Evolutionary conservation across 2,329 filamentous ascomycete genomes (phyloP).

Genomic region (Microcyclospora pomicola): DNA sequence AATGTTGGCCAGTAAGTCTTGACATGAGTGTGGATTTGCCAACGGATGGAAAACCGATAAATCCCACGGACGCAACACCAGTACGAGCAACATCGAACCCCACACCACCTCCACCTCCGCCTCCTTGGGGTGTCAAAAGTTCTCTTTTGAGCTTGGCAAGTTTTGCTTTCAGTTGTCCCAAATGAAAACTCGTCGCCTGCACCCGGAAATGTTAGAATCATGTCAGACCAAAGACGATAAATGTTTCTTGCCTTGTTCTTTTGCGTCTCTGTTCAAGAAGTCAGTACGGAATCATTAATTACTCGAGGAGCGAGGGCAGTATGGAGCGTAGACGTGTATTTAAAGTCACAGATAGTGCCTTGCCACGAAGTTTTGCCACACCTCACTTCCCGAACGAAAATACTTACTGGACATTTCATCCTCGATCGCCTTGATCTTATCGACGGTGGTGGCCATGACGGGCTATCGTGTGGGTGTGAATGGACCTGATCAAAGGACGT

Average conservation of each 20-base stretch:
- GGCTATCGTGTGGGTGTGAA: not conserved
- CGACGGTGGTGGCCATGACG: constrained; percentile 85
- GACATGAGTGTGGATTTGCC: constrained; percentile 98
- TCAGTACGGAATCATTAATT: too few species aligned
- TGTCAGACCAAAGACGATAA: not conserved
- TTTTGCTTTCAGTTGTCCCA: constrained; percentile 87
- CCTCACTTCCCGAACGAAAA: too few species aligned
- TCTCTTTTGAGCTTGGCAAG: constrained; percentile 95
- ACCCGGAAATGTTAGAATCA: constrained; percentile 7
- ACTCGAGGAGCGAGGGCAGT: too few species aligned
- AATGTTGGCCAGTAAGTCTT: constrained; percentile 85
- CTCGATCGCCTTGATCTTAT: constrained; percentile 98
- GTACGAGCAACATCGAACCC: constrained; percentile 91
- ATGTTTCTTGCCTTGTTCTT: constrained; percentile 58
- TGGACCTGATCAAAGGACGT: too few species aligned
- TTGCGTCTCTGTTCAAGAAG: constrained; percentile 47
- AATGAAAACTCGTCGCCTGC: constrained; percentile 18
- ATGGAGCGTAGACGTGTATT: too few species aligned
- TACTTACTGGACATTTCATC: constrained; percentile 69
- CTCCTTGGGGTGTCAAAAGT: constrained; percentile 68
- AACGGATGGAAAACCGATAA: constrained; percentile 96
- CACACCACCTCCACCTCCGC: constrained; percentile 13
- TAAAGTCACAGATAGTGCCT: too few species aligned
- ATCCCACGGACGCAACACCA: constrained; percentile 91
- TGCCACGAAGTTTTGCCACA: too few species aligned